phyloP scores from a whole-genome alignment of 2,329 filamentous ascomycete species.

The Aspergillus pseudonomiae region DNA sequence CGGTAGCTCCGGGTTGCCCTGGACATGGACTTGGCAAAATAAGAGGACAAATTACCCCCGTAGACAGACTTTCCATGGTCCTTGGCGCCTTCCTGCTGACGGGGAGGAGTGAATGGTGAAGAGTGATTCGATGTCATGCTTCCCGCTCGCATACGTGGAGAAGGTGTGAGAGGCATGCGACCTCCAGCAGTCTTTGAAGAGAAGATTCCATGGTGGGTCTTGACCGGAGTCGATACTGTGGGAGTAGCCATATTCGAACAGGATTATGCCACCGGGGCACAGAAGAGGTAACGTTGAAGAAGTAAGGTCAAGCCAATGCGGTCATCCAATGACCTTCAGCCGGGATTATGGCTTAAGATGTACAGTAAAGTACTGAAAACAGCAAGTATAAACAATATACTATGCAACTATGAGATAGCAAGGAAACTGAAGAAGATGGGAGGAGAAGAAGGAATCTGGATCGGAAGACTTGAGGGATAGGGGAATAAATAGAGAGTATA shows the following conservation, averaged over 20 bases:
- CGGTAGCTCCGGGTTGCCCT: slow-evolving; percentile 60
- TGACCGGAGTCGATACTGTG: slow-evolving; percentile 85
- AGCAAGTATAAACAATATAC: slow-evolving; percentile 28
- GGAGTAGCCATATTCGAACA: slow-evolving; percentile 73
- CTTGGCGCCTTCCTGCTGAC: slow-evolving; percentile 61
- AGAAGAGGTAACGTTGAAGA: background rate
- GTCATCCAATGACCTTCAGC: slow-evolving; percentile 13
- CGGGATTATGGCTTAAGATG: slow-evolving; percentile 19
- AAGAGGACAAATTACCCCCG: slow-evolving; percentile 75
- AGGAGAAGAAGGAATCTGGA: slow-evolving; percentile 27
- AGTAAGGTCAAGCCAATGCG: background rate
- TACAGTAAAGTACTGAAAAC: slow-evolving; percentile 28
- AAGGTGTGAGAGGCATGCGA: slow-evolving; percentile 91
- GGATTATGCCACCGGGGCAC: slow-evolving; percentile 3
- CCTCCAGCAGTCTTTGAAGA: slow-evolving; percentile 90
- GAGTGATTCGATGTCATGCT: slow-evolving; percentile 57
- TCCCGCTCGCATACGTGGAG: slow-evolving; percentile 68
- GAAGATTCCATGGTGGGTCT: slow-evolving; percentile 93
- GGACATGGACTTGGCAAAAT: slow-evolving; percentile 69
- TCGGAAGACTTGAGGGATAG: slow-evolving; percentile 25
- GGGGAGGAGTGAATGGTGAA: slow-evolving; percentile 75
- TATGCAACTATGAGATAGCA: slow-evolving; percentile 36
- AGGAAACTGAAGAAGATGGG: slow-evolving; percentile 23
- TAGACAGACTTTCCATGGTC: slow-evolving; percentile 71
- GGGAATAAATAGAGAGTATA: slow-evolving; percentile 44